A percentile compares a stretch with the other conserved stretches of the same genome.
Evolutionary conservation across 768 basidiomycete species (phyloP).

Genomic region (Hygrocybe punicea): DNA sequence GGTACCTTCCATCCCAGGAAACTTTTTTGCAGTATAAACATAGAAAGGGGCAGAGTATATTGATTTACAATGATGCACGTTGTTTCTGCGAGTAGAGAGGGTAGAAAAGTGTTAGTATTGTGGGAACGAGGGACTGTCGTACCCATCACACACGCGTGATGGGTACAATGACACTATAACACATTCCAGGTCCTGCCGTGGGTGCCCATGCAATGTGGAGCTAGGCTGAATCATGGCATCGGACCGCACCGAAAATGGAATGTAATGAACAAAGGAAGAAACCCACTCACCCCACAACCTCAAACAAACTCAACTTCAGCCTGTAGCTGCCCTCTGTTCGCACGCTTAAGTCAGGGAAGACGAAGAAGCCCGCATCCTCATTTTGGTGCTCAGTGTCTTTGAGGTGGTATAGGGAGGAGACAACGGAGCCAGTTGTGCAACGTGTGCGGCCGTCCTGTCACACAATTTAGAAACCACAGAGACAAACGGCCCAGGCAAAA

Average conservation of each 20-base stretch:
- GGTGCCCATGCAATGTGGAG: neutral
- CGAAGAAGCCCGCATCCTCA: conserved; percentile 88
- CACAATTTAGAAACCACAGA: neutral
- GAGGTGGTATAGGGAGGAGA: conserved; percentile 86
- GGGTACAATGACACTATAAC: too few species aligned
- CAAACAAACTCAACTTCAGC: conserved; percentile 69
- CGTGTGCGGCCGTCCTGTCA: conserved; percentile 80
- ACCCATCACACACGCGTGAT: too few species aligned
- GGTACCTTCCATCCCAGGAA: conserved; percentile 92
- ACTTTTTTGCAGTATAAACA: conserved; percentile 95
- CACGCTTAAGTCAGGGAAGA: conserved; percentile 92
- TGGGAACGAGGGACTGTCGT: neutral
- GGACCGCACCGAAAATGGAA: neutral
- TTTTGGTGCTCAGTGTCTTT: conserved; percentile 62
- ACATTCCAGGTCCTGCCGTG: neutral
- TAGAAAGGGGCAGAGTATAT: conserved; percentile 88
- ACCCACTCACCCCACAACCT: conserved; percentile 81
- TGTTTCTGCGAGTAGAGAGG: conserved; percentile 48
- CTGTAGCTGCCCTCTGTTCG: conserved; percentile 89
- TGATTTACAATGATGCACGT: conserved; percentile 86
- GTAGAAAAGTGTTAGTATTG: neutral
- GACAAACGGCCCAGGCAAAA: neutral
- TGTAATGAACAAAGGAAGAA: neutral
- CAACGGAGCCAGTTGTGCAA: conserved; percentile 87
- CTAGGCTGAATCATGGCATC: neutral